These are phyloP conservation scores for Trypanosomatidae sp. DNA, from an alignment of 208 protist genomes.

Conservation along the genomic window DNA sequence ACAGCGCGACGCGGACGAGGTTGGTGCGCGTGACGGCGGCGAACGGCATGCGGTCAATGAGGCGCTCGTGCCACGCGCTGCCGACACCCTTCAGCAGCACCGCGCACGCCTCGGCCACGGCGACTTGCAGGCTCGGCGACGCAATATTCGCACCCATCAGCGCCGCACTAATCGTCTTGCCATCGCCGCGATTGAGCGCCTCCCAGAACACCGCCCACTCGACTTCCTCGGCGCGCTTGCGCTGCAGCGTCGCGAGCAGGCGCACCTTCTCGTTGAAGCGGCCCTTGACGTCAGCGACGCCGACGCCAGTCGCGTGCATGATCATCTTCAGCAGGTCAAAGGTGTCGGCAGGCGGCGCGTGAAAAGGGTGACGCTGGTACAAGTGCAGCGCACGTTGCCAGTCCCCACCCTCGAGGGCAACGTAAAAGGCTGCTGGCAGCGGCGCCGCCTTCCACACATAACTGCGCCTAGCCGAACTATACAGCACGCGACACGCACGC, in stretches of 20 bases:
- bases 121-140: slow-evolving; percentile 34
- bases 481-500: no score
- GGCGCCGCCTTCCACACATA: slow-evolving; percentile 75
- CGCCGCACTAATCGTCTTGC: slow-evolving; percentile 59
- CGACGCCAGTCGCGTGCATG: slow-evolving; percentile 75
- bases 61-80: slow-evolving; percentile 43
- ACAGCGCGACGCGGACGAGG: slow-evolving; percentile 55
- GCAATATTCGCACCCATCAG: slow-evolving; percentile 34
- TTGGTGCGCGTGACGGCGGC: slow-evolving; percentile 71
- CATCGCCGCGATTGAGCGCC: slow-evolving; percentile 70
- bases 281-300: slow-evolving; percentile 71
- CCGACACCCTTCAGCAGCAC: slow-evolving; percentile 64
- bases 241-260: slow-evolving; percentile 55
- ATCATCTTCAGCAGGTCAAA: slow-evolving; percentile 71
- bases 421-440: slow-evolving; percentile 63
- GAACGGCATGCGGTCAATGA: slow-evolving; percentile 71
- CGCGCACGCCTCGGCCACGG: slow-evolving; percentile 76
- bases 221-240: slow-evolving; percentile 59
- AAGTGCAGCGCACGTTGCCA: slow-evolving; percentile 64
- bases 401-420: slow-evolving; percentile 60
- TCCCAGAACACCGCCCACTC: slow-evolving; percentile 84
- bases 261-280: slow-evolving; percentile 82
- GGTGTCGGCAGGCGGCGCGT: slow-evolving; percentile 75
- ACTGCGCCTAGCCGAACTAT: no score
- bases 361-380: slow-evolving; percentile 80